These are phyloP conservation scores for Penicillium steckii DNA, from an alignment of 495 filamentous ascomycete species.

Conservation along the genomic window DNA sequence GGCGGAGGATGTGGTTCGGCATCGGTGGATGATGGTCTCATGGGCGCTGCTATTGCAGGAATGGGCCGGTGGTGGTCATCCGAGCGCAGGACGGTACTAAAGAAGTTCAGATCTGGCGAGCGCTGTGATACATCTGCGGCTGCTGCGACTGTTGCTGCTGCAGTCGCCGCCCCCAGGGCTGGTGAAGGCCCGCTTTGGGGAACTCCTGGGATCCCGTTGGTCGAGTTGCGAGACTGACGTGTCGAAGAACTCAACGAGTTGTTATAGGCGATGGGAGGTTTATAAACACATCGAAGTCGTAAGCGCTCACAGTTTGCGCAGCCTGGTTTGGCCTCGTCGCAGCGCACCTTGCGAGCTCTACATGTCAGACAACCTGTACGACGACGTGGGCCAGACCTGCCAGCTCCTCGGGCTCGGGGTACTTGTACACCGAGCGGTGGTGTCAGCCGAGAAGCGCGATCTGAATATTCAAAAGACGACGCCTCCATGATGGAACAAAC, in stretches of 20 bases:
- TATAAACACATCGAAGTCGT: slow-evolving; percentile 35
- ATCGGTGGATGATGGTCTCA: slow-evolving; percentile 9
- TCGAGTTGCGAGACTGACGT: slow-evolving; percentile 5
- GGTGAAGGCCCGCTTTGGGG: slow-evolving; percentile 15
- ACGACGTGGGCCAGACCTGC: slow-evolving; percentile 41
- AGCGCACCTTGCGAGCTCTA: slow-evolving; percentile 46
- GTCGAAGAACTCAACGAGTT: slow-evolving; percentile 7
- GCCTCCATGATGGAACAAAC: slow-evolving; percentile 25
- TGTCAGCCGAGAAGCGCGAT: slow-evolving; percentile 16
- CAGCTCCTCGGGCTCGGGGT: slow-evolving; percentile 37
- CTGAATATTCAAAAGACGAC: background rate
- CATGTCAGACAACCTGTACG: slow-evolving; percentile 48
- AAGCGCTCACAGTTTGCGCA: slow-evolving; percentile 42
- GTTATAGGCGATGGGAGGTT: slow-evolving; percentile 18
- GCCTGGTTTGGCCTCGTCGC: slow-evolving; percentile 39
- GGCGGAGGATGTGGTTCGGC: slow-evolving; percentile 17
- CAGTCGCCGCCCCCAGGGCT: slow-evolving; percentile 6
- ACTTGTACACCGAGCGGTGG: slow-evolving; percentile 37
- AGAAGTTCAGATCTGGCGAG: slow-evolving; percentile 31
- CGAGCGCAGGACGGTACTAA: slow-evolving; percentile 31
- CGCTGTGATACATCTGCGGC: slow-evolving; percentile 9
- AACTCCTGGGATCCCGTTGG: slow-evolving; percentile 7
- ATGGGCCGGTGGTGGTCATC: slow-evolving; percentile 23
- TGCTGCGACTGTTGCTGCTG: slow-evolving; percentile 11
- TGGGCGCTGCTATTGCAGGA: slow-evolving; percentile 8